Base-by-base conservation (phyloP, 2,329 filamentous ascomycete genomes). In the Aspergillus brasiliensis region DNA sequence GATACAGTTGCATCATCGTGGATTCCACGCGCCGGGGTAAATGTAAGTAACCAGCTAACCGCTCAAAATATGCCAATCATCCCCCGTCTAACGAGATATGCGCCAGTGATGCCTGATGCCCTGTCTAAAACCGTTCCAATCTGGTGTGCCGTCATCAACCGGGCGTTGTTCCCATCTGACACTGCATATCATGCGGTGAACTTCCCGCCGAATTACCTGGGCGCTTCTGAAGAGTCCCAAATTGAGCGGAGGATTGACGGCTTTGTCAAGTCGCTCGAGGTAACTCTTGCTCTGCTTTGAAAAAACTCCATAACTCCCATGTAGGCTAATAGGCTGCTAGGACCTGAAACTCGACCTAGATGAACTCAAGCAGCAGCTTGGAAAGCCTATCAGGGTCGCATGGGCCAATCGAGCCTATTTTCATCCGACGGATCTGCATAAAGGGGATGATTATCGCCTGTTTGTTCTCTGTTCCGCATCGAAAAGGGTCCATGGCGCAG, bases 11-110 rank as follows among this genome's bases (percentile, higher is more conserved):
- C 74, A 88, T 98, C 60, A 87, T 99, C 59, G 90, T 98, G 46
- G 95, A 99, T 77, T 97, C 92, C 25, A 99, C 95, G 0, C 83
- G 95, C 58, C 84, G 94, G 55, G 95, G 95, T 8, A 98, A 98
- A 80, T 85, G 90, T 86, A 80, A 67, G 83, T 77, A 27, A 15
- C 52, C 42, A 21, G 25, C 2, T 40, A 49, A 8, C 19, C 59
- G 15, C 46, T 37, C 19, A 44, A 34, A 42, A 11, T 11, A 28
- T 53, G 27, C 21, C 21, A 25, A 11, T 48, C 57, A 56, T 66
- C 53, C 68, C 11, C 53, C 28, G 49, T 63, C 64, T 70, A 56
- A 72, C 62, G 48, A 61, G 58, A 59, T 34, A 58, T 49, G 27
- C 48, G 28, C 17, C 64, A 89, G 88, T 86, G 67, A 96, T 98